These are phyloP conservation scores for Psilocybe cyanescens DNA, from an alignment of 768 basidiomycete genomes.

Conservation along the genomic window DNA sequence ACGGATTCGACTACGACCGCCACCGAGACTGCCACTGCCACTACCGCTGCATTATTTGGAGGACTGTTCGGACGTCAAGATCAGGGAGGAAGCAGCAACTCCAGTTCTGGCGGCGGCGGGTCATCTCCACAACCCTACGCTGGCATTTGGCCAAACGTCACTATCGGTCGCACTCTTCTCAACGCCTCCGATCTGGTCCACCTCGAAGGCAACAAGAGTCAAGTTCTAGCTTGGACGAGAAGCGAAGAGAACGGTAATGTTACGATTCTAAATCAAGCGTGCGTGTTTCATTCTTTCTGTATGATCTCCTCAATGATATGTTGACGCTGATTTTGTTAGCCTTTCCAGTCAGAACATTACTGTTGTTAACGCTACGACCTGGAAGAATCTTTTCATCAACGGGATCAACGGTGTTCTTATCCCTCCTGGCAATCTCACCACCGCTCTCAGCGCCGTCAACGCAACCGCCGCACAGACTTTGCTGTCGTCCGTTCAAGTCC, in stretches of 20 bases:
- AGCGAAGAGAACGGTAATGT: slow-evolving; percentile 27
- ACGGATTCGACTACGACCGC: slow-evolving; percentile 1
- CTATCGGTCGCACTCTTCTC: slow-evolving; percentile 68
- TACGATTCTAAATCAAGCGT: slow-evolving; percentile 54
- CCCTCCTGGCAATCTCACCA: slow-evolving; percentile 52
- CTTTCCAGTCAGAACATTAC: slow-evolving; percentile 27
- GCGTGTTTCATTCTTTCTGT: slow-evolving; percentile 20
- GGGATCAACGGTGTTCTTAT: slow-evolving; percentile 53
- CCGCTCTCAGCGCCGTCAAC: slow-evolving; percentile 45
- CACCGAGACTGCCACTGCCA: slow-evolving; percentile 7
- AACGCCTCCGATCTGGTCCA: slow-evolving; percentile 47
- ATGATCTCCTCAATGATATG: not conserved
- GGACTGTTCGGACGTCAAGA: slow-evolving; percentile 13
- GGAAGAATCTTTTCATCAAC: slow-evolving; percentile 46
- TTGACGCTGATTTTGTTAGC: slow-evolving; percentile 5
- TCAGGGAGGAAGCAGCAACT: not conserved
- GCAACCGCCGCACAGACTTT: slow-evolving; percentile 42
- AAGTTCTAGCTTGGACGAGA: slow-evolving; percentile 50
- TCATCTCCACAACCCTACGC: slow-evolving; percentile 30
- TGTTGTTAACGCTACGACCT: slow-evolving; percentile 42
- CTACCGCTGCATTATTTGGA: slow-evolving; percentile 14
- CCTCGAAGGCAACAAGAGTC: slow-evolving; percentile 61
- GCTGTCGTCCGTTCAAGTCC: slow-evolving; percentile 26
- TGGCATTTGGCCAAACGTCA: slow-evolving; percentile 56
- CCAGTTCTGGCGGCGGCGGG: slow-evolving; percentile 7